Conservation (phyloP, 2,329 filamentous ascomycete genomes). For the Penicillium sp. region DNA sequence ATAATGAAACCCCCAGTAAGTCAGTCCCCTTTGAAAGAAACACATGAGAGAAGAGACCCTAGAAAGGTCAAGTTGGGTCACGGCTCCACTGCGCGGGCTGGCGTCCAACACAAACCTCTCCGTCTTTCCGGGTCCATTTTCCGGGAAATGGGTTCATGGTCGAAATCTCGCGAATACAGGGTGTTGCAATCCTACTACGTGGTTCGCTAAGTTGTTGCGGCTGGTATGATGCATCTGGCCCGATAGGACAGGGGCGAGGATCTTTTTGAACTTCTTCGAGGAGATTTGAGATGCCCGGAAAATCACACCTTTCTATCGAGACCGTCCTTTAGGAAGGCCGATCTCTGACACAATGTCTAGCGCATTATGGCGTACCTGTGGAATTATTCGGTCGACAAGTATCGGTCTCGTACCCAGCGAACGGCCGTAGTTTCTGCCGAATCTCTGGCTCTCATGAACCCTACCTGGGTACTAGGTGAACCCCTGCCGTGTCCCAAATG, state of each 20-base stretch:
- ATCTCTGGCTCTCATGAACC: background rate
- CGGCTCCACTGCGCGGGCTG: conserved; percentile 14
- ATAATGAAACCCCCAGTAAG: background rate
- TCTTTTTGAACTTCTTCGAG: background rate
- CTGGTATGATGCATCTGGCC: background rate
- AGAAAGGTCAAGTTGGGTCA: conserved; percentile 20
- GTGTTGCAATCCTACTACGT: background rate
- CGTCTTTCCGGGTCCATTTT: background rate
- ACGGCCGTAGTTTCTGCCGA: background rate
- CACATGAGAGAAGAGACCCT: conserved; percentile 3
- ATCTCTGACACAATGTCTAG: background rate
- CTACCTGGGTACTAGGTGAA: background rate
- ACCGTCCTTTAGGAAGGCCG: background rate
- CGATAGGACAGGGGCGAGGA: background rate
- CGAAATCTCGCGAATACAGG: background rate
- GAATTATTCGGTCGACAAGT: background rate
- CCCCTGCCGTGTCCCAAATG: too few species aligned
- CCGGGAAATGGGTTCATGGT: background rate
- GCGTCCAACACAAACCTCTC: background rate
- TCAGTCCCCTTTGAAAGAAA: too few species aligned
- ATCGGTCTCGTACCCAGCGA: background rate
- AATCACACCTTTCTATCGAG: background rate
- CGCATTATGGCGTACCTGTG: background rate
- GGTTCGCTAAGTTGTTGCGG: background rate
- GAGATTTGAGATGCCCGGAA: background rate